Conservation (phyloP, 257 asterid genomes). For the Paraleonurus japonicus region DNA sequence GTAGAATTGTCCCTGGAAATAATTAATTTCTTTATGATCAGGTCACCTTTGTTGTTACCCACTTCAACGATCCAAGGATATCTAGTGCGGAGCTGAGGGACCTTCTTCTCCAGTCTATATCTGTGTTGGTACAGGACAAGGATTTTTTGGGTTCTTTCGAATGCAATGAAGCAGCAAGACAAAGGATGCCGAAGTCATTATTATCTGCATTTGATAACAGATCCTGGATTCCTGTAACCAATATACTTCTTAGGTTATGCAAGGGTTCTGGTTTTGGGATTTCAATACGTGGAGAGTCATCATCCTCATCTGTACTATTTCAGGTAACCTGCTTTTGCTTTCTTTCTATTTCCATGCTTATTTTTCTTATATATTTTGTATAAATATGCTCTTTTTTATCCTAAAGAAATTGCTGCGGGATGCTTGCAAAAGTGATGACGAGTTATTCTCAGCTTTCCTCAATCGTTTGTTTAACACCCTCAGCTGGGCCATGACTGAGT, state of each 20-base stretch:
- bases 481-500: conserved; percentile 98
- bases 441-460: conserved; percentile 80
- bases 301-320: conserved; percentile 74
- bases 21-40: conserved; percentile 32
- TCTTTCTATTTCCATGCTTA: neutral
- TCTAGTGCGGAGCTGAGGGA: conserved; percentile 86
- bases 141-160: conserved; percentile 81
- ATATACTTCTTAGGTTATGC: conserved; percentile 73
- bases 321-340: conserved; percentile 48
- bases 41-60: conserved; percentile 84
- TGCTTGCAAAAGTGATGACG: conserved; percentile 65
- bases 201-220: conserved; percentile 84
- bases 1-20: neutral
- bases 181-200: conserved; percentile 75
- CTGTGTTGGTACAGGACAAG: conserved; percentile 82
- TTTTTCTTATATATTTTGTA: conserved; percentile 20
- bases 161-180: conserved; percentile 78
- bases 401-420: conserved; percentile 75
- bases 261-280: conserved; percentile 82
- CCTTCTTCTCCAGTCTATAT: conserved; percentile 94
- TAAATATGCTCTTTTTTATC: conserved; percentile 16
- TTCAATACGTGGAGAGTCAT: conserved; percentile 80
- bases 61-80: conserved; percentile 91
- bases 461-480: conserved; percentile 84
- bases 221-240: conserved; percentile 95